A percentile compares a stretch with the other conserved stretches of the same genome.
Conservation (phyloP, 352 stramenopile species). For the Phytophthora citrophthora region DNA sequence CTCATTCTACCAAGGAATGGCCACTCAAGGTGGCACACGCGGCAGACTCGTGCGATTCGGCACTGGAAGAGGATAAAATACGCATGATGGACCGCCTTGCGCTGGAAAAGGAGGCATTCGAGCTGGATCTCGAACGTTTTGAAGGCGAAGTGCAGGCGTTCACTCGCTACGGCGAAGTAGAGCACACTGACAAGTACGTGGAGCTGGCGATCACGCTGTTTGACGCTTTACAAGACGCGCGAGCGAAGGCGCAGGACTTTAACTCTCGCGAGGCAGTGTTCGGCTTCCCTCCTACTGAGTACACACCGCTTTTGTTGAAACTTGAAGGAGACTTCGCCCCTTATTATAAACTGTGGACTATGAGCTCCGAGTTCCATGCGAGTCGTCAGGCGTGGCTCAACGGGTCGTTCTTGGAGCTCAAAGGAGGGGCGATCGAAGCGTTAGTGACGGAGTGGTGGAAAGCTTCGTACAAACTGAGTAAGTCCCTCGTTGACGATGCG, state of each 20-base stretch:
- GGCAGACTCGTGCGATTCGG: constrained; percentile 86
- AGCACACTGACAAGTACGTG: constrained; percentile 91
- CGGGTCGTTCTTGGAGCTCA: constrained; percentile 91
- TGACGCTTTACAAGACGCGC: constrained; percentile 91
- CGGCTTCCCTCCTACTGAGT: constrained; percentile 93
- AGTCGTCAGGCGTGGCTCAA: constrained; percentile 93
- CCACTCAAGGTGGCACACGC: constrained; percentile 81
- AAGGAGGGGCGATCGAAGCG: constrained; percentile 88
- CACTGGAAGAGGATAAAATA: constrained; percentile 92
- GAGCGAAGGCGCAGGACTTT: constrained; percentile 91
- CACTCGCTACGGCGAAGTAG: constrained; percentile 87
- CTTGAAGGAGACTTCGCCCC: constrained; percentile 89
- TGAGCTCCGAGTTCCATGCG: constrained; percentile 94
- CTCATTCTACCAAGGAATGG: constrained; percentile 91
- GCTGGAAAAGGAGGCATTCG: constrained; percentile 91
- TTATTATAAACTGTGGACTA: constrained; percentile 96
- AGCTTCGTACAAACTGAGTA: constrained; percentile 91
- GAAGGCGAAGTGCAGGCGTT: constrained; percentile 90
- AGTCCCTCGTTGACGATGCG: constrained; percentile 88
- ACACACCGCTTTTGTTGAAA: constrained; percentile 79
- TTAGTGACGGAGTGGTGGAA: constrained; percentile 95
- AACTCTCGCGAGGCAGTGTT: constrained; percentile 94
- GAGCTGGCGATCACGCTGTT: constrained; percentile 88
- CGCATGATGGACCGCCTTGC: constrained; percentile 95
- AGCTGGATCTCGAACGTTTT: constrained; percentile 87